phyloP scores from a whole-genome alignment of 1,284 basidiomycete genomes.

The Leccinum insolens region DNA sequence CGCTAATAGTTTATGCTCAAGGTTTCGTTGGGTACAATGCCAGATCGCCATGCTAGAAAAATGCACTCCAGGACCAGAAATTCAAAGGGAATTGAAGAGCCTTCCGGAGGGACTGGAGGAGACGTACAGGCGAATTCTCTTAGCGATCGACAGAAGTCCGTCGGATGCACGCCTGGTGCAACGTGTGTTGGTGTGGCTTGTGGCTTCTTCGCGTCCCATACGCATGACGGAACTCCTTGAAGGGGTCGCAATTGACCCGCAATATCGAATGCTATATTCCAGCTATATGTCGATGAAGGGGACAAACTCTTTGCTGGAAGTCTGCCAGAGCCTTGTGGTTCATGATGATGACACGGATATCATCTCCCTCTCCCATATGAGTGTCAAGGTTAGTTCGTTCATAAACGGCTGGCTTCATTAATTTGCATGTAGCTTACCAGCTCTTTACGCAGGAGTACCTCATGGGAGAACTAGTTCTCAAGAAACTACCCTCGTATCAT shows the following conservation, averaged over 20 bases:
- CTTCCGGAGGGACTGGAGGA: constrained; percentile 17
- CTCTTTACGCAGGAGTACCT: not conserved
- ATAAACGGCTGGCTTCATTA: too few relatives aligned
- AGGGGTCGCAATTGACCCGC: constrained; percentile 2
- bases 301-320: not conserved
- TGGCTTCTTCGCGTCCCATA: constrained; percentile 2
- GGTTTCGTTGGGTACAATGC: constrained; percentile 20
- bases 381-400: constrained; percentile 1
- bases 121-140: constrained; percentile 16
- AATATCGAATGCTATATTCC: not conserved
- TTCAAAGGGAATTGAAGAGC: constrained; percentile 6
- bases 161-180: constrained; percentile 4
- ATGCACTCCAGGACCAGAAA: not conserved
- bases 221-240: not conserved
- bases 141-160: constrained; percentile 1
- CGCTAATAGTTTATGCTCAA: not conserved
- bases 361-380: constrained; percentile 12
- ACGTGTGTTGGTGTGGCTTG: constrained; percentile 11
- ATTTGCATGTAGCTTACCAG: too few relatives aligned
- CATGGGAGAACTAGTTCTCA: too few relatives aligned
- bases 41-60: constrained; percentile 11
- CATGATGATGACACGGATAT: constrained; percentile 4
- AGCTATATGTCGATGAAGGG: not conserved
- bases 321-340: constrained; percentile 5
- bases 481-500: not conserved